Conservation (phyloP, 805 yeast genomes). For the Candida silvatica region DNA sequence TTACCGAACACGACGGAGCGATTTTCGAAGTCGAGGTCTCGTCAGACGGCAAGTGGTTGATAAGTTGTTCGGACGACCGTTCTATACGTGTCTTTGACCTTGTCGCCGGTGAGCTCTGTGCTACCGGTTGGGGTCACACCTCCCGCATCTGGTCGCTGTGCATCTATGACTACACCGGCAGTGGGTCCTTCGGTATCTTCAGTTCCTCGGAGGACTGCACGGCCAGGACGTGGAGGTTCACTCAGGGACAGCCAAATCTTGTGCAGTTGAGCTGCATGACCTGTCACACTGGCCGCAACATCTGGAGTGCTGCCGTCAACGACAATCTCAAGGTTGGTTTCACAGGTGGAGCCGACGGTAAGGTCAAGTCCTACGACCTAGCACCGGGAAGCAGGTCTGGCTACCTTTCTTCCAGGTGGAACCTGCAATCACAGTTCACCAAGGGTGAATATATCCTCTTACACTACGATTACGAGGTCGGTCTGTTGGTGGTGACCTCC, state of each 20-base stretch:
- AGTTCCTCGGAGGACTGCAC: conserved; percentile 87
- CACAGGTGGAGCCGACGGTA: conserved; percentile 94
- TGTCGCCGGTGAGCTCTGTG: conserved; percentile 44
- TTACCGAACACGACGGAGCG: conserved; percentile 83
- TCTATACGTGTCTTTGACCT: conserved; percentile 74
- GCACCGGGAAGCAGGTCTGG: conserved; percentile 21
- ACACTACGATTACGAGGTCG: conserved; percentile 38
- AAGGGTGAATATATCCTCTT: conserved; percentile 56
- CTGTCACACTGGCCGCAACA: conserved; percentile 76
- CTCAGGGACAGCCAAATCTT: conserved; percentile 24
- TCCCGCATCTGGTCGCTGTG: conserved; percentile 86
- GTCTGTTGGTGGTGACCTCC: conserved; percentile 49
- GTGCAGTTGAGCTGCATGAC: conserved; percentile 42
- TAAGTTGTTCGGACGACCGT: conserved; percentile 91
- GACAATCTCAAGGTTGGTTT: conserved; percentile 41
- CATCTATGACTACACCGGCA: conserved; percentile 33
- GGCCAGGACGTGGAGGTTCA: conserved; percentile 64
- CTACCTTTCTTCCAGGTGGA: too few relatives aligned
- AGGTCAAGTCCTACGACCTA: conserved; percentile 56
- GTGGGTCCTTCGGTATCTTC: conserved; percentile 28
- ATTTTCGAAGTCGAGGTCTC: conserved; percentile 75
- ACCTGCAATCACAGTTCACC: conserved; percentile 16
- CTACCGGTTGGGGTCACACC: conserved; percentile 94
- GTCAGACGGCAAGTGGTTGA: conserved; percentile 41
- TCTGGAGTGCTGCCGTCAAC: conserved; percentile 71